Percentiles rank a stretch among this genome's conserved stretches.
Evolutionary conservation across 2,329 filamentous ascomycete genomes (phyloP).

Genomic region (Xylariales sp.): DNA sequence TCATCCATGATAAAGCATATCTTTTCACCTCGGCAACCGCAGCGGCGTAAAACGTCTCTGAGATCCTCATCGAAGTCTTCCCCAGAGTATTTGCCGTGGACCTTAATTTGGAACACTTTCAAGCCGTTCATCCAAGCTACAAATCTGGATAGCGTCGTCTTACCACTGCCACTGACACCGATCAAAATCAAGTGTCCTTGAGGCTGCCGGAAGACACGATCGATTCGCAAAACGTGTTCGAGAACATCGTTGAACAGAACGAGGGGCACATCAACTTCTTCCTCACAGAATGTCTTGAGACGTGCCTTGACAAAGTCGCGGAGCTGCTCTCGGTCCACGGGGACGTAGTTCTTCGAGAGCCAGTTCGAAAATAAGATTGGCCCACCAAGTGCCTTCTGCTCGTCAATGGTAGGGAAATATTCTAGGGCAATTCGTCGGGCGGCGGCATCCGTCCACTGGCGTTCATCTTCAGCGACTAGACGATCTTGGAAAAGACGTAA

Average conservation of each 20-base stretch:
- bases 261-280: conserved; percentile 96
- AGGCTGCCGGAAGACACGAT: conserved; percentile 96
- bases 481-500: conserved; percentile 95
- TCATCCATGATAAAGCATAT: conserved; percentile 99
- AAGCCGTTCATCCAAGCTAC: conserved; percentile 99
- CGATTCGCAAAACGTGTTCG: conserved; percentile 96
- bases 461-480: conserved; percentile 89
- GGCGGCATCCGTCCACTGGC: conserved; percentile 89
- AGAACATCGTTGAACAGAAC: conserved; percentile 99
- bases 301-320: conserved; percentile 97
- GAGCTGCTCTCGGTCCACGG: conserved; percentile 90
- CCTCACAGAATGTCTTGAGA: conserved; percentile 96
- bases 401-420: conserved; percentile 92
- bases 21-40: conserved; percentile 97
- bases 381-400: conserved; percentile 80
- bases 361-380: conserved; percentile 99
- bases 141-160: conserved; percentile 95
- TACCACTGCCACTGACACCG: conserved; percentile 96
- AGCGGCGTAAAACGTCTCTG: conserved; percentile 85
- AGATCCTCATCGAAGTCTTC: conserved; percentile 99
- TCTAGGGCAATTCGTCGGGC: conserved; percentile 84
- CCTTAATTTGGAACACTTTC: conserved; percentile 99
- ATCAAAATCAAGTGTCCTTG: conserved; percentile 98
- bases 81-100: conserved; percentile 95
- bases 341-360: conserved; percentile 97